Evolutionary conservation across 2,329 filamentous ascomycete species (phyloP).

Genomic region (Fusarium avenaceum): DNA sequence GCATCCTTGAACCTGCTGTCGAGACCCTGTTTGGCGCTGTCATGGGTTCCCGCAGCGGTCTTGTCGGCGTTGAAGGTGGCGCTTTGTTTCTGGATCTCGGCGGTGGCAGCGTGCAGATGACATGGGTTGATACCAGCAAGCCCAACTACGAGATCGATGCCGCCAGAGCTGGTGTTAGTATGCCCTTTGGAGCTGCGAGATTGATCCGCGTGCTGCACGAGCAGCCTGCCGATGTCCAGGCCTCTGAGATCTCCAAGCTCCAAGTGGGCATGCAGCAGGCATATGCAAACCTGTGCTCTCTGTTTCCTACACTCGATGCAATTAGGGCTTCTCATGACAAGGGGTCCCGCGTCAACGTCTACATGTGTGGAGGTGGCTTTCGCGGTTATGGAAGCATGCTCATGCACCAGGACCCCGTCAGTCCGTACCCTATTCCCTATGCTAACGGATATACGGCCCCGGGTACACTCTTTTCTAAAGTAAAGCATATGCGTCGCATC

Average conservation of each 20-base stretch:
- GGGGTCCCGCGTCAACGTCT: constrained; percentile 73
- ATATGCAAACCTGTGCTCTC: constrained; percentile 65
- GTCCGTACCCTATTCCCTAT: constrained; percentile 85
- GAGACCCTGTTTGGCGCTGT: constrained; percentile 85
- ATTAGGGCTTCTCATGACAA: constrained; percentile 55
- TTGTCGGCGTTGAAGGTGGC: constrained; percentile 69
- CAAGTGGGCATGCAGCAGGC: constrained; percentile 69
- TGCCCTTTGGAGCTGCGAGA: constrained; percentile 73
- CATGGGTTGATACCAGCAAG: constrained; percentile 68
- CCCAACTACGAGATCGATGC: constrained; percentile 65
- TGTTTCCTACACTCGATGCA: constrained; percentile 64
- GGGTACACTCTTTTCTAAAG: constrained; percentile 70
- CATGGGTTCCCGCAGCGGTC: constrained; percentile 83
- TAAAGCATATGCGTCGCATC: constrained; percentile 63
- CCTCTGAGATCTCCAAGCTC: constrained; percentile 68
- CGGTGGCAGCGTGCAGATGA: constrained; percentile 77
- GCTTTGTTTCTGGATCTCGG: constrained; percentile 91
- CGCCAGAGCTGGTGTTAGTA: constrained; percentile 67
- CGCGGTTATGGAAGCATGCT: constrained; percentile 91
- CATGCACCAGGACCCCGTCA: constrained; percentile 80
- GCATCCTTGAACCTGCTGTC: constrained; percentile 80
- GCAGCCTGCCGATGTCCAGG: constrained; percentile 56
- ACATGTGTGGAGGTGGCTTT: constrained; percentile 91
- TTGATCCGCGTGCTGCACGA: constrained; percentile 64
- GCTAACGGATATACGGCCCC: constrained; percentile 83